phyloP scores from a whole-genome alignment of 1,284 basidiomycete genomes.

The Leccinum pachyderme region DNA sequence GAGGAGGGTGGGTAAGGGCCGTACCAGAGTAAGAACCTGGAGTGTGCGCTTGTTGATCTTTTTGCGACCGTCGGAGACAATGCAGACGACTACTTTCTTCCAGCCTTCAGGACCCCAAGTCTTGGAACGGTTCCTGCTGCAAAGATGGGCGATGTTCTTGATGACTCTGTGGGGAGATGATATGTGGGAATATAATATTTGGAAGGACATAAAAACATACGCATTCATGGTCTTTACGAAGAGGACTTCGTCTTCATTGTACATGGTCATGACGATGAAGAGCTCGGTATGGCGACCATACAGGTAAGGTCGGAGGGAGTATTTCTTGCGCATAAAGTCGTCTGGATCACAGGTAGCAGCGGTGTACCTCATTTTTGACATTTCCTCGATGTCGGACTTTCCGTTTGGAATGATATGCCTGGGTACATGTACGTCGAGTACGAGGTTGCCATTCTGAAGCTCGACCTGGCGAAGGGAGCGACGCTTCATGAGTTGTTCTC shows the following conservation, averaged over 20 bases:
- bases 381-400: constrained; percentile 67
- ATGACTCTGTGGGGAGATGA: constrained; percentile 58
- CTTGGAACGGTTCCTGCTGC: constrained; percentile 76
- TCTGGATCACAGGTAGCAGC: constrained; percentile 96
- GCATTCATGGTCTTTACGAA: constrained; percentile 87
- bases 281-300: constrained; percentile 86
- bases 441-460: constrained; percentile 79
- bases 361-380: constrained; percentile 86
- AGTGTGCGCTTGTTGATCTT: constrained; percentile 89
- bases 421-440: constrained; percentile 80
- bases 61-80: constrained; percentile 88
- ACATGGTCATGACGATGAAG: constrained; percentile 95
- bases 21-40: constrained; percentile 74
- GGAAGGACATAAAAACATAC: constrained; percentile 39
- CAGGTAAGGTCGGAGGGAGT: constrained; percentile 83
- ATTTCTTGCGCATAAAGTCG: constrained; percentile 74
- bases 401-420: constrained; percentile 71
- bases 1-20: background rate
- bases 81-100: constrained; percentile 94
- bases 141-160: constrained; percentile 88
- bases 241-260: constrained; percentile 92
- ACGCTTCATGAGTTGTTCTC: constrained; percentile 76
- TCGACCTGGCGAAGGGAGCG: constrained; percentile 79
- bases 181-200: background rate
- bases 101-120: constrained; percentile 94